Conservation (phyloP, 352 stramenopile species). For the Pythium phragmiticola region DNA sequence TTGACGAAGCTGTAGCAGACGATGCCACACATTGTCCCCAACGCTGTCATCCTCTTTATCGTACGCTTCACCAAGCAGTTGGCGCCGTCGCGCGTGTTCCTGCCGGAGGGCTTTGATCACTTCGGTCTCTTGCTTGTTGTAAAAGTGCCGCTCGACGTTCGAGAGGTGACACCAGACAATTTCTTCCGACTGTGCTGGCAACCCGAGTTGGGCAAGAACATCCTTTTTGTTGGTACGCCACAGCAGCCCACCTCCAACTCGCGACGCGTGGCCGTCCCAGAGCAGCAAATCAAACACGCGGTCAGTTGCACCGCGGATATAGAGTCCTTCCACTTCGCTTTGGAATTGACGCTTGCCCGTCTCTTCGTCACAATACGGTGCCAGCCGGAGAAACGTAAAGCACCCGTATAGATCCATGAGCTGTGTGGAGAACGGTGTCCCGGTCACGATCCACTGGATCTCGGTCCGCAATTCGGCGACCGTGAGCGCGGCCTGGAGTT, state of each 20-base stretch:
- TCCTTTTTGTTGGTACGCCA: slow-evolving; percentile 80
- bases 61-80: background rate
- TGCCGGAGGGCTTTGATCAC: slow-evolving; percentile 36
- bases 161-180: slow-evolving; percentile 70
- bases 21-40: slow-evolving; percentile 50
- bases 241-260: slow-evolving; percentile 42
- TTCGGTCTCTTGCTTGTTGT: slow-evolving; percentile 62
- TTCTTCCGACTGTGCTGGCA: slow-evolving; percentile 58
- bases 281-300: slow-evolving; percentile 54
- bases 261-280: slow-evolving; percentile 19
- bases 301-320: slow-evolving; percentile 36
- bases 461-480: slow-evolving; percentile 61
- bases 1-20: slow-evolving; percentile 83
- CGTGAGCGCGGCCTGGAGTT: slow-evolving; percentile 79
- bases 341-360: slow-evolving; percentile 35
- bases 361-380: slow-evolving; percentile 40
- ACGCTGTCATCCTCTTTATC: slow-evolving; percentile 23
- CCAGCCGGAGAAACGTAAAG: slow-evolving; percentile 65
- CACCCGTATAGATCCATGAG: slow-evolving; percentile 87
- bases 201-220: slow-evolving; percentile 59
- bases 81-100: slow-evolving; percentile 40
- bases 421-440: slow-evolving; percentile 85
- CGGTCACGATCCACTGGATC: slow-evolving; percentile 88
- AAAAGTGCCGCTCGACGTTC: slow-evolving; percentile 77
- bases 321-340: slow-evolving; percentile 37